Conservation (phyloP, 148 eudicot genomes). For the Tetragonia tetragonoides region DNA sequence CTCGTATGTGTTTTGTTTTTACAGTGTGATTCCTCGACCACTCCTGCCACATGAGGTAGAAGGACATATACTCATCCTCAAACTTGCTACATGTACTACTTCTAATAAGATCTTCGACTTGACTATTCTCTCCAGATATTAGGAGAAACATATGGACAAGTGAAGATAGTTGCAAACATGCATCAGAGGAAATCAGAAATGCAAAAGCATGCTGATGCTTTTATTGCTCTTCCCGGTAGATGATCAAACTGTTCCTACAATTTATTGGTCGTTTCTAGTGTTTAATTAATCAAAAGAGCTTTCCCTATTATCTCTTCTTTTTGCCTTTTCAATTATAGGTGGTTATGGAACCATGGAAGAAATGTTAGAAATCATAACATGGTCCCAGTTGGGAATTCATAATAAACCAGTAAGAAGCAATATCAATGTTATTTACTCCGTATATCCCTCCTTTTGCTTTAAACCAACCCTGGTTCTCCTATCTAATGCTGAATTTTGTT, state of each 20-base stretch:
- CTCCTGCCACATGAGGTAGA: conserved; percentile 62
- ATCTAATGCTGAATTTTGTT: not conserved
- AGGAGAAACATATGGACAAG: conserved; percentile 63
- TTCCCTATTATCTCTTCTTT: not conserved
- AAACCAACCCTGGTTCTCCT: not conserved
- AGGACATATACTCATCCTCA: conserved; percentile 2
- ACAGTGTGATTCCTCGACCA: conserved; percentile 65
- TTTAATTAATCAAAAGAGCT: not conserved
- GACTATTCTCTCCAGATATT: conserved; percentile 41
- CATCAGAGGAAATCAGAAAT: conserved; percentile 81
- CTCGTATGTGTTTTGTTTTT: conserved; percentile 6
- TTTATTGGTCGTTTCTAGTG: not conserved
- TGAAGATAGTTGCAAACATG: conserved; percentile 65
- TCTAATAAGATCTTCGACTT: not conserved
- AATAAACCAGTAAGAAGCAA: conserved; percentile 55
- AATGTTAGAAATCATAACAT: conserved; percentile 62
- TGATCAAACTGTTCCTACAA: not conserved
- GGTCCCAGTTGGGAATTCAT: conserved; percentile 87
- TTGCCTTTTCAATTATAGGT: conserved; percentile 31
- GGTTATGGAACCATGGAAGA: conserved; percentile 94
- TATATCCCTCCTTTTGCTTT: not conserved
- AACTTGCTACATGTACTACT: not conserved
- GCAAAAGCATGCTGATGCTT: conserved; percentile 79
- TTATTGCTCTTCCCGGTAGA: conserved; percentile 84
- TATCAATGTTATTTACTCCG: not conserved